phyloP scores from a whole-genome alignment of 768 basidiomycete genomes.

The Suillus hirtellus region DNA sequence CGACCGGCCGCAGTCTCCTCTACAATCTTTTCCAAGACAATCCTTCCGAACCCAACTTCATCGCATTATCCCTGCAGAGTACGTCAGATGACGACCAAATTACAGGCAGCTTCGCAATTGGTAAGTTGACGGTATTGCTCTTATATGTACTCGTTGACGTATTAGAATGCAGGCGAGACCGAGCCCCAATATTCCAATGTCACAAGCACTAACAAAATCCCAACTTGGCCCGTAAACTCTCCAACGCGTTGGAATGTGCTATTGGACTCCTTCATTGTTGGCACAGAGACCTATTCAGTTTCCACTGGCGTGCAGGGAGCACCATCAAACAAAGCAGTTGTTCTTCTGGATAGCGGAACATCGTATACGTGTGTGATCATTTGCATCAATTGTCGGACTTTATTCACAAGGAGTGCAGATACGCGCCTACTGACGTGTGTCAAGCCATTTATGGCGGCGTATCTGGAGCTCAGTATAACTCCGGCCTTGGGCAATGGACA shows the following conservation, averaged over 20 bases:
- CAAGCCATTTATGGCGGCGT: constrained; percentile 69
- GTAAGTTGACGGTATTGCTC: constrained; percentile 35
- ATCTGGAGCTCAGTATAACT: constrained; percentile 60
- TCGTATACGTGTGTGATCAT: constrained; percentile 65
- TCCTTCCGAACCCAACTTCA: constrained; percentile 73
- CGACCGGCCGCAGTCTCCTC: constrained; percentile 67
- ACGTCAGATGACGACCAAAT: constrained; percentile 54
- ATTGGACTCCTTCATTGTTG: constrained; percentile 70
- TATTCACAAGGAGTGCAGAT: constrained; percentile 41
- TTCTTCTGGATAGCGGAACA: constrained; percentile 78
- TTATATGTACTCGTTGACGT: neutral
- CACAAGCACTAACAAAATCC: constrained; percentile 54
- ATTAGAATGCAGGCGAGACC: constrained; percentile 54
- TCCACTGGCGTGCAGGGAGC: constrained; percentile 55
- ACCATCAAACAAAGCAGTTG: constrained; percentile 71
- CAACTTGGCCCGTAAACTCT: constrained; percentile 68
- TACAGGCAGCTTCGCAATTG: constrained; percentile 72
- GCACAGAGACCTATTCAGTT: constrained; percentile 49
- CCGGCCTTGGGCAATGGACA: constrained; percentile 57
- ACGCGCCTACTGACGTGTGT: constrained; percentile 64
- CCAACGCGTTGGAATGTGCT: constrained; percentile 79
- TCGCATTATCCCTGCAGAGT: constrained; percentile 74
- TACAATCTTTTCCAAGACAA: constrained; percentile 76
- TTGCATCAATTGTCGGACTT: constrained; percentile 5
- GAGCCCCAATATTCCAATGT: constrained; percentile 64